Base-by-base conservation (phyloP, 441 rosid genomes). In the Adansonia gregorii region DNA sequence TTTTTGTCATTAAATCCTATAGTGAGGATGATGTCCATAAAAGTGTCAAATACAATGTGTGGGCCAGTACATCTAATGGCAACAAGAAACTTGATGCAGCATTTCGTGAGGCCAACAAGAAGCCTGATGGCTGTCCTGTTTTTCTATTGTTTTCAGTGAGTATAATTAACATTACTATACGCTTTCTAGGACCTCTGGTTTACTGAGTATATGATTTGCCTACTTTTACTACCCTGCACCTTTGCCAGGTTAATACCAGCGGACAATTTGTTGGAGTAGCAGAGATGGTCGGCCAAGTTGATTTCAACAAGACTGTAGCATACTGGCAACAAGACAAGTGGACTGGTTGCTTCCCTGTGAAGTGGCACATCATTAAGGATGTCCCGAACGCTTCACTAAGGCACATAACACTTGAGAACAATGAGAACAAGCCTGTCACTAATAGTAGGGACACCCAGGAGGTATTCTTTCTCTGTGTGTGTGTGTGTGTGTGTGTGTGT, bases 111-210 rank as follows among this genome's bases (percentile, higher is more conserved):
- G 91, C 95, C 41, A 86, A 83, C 78, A 93, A 87, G 78, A 86
- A 84, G 67, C 56, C 89, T 3, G 79, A 80, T 54, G 88, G 83
- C 17, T 93, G 93, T 73, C 97, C 98, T 76, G 89, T 96, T 8
- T 94, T 92, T 85, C 91, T 96, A 49, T 75, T 94, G 46, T 97
- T 97, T 85, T 94, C 98, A 56, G 98, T 94, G 46, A 91, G 99
- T 85, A 77, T 45, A 2, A 72, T 45, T 39, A 48, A 7, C 14
- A 15, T 14, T 3, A 24, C 15, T 52, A 49, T 72, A 55, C 59
- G 65, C 17, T 2, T 0, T 4, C 41, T 14, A 14, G 54, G 54
- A 49, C 54, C 54, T 49, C 54, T 74, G 55, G 15, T 63, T 74
- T 69, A 10, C 46, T 65, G 49, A 9, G 2, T 51, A 17, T 10